Base-by-base conservation (phyloP, 345 rosid genomes). In the Aquilaria malaccensis region DNA sequence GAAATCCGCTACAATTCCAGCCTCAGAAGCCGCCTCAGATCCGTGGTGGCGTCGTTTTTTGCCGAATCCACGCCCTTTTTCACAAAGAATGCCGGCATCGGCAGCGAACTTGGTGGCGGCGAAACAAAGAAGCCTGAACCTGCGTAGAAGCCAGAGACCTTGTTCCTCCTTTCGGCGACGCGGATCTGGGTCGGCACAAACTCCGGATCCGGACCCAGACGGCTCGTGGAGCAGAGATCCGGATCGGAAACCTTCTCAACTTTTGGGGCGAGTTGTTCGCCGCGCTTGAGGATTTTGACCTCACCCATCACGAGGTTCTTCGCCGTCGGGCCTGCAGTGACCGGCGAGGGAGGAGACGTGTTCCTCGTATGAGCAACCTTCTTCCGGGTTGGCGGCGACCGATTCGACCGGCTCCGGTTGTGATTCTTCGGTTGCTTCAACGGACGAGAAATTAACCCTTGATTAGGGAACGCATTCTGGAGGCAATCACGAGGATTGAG, bases 21-120 rank as follows among this genome's bases (percentile, higher is more conserved):
- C 45, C 88, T 77, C 60, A 89, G 52, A 4, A 92, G 72, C 80
- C 79, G 77, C 60, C 76, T 73, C 50, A 89, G 45, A 52, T 73
- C 80, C 50, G 58, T 82, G 0, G 96, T 80, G 13, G 94, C 89
- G 50, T 59, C 67, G 31, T 33, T 63, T 13, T 68, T 46, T 30
- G 58, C 55, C 1, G 50, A 14, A 3, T 52, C 74, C 1, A 13
- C 80, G 1, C 9, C 50, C 54, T 72, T 85, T 72, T 80, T 92
- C 2, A 67, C 47, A 67, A 87, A 81, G 10, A 89, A 89, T 0
- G 76, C 88, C 6, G 97, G 98, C 11, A 93, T 57, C 41, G 97
- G 99, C 2, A 93, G 85, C 15, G 91, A 92, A 65, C 96, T 85
- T 1, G 99, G 99, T 2, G 96, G 87, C n/a, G 99, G 97, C 6